phyloP scores from a whole-genome alignment of 768 basidiomycete genomes.

The Lactarius vividus region DNA sequence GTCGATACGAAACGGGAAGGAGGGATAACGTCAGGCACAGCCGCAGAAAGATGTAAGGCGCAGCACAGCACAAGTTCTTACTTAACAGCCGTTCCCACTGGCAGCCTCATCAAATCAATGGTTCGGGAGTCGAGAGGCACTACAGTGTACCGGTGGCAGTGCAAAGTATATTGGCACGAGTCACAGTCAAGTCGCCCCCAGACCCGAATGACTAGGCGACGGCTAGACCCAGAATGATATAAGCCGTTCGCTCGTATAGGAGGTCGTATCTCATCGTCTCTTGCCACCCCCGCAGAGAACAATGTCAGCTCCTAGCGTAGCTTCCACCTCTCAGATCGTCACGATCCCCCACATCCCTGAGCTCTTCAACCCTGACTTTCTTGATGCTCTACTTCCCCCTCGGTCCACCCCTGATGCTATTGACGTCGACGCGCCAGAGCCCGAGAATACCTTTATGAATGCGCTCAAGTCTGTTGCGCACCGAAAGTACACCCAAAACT shows the following conservation, averaged over 20 bases:
- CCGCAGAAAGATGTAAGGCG: neutral
- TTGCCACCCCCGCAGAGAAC: neutral
- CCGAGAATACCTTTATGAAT: slow-evolving; percentile 52
- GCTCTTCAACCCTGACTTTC: slow-evolving; percentile 53
- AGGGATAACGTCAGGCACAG: neutral
- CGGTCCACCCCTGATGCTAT: slow-evolving; percentile 3
- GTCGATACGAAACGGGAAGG: neutral
- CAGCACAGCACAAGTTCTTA: neutral
- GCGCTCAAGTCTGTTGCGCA: slow-evolving; percentile 45
- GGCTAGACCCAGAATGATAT: neutral
- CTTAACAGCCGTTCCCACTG: neutral
- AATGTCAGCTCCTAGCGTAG: slow-evolving; percentile 24
- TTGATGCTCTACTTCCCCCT: slow-evolving; percentile 53
- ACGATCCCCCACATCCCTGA: slow-evolving; percentile 57
- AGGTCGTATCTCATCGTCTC: neutral
- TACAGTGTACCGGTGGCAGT: neutral
- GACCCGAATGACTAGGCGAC: neutral
- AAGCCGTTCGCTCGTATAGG: neutral
- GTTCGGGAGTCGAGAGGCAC: neutral
- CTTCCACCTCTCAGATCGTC: slow-evolving; percentile 43
- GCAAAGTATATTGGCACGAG: neutral
- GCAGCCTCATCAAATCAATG: neutral
- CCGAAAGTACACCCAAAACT: slow-evolving; percentile 50
- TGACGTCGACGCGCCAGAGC: slow-evolving; percentile 8
- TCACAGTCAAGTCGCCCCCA: neutral